Percentiles rank a stretch among this genome's conserved stretches.
These are phyloP conservation scores for Penicillium tannophilum DNA, from an alignment of 495 filamentous ascomycete species.

Conservation along the genomic window DNA sequence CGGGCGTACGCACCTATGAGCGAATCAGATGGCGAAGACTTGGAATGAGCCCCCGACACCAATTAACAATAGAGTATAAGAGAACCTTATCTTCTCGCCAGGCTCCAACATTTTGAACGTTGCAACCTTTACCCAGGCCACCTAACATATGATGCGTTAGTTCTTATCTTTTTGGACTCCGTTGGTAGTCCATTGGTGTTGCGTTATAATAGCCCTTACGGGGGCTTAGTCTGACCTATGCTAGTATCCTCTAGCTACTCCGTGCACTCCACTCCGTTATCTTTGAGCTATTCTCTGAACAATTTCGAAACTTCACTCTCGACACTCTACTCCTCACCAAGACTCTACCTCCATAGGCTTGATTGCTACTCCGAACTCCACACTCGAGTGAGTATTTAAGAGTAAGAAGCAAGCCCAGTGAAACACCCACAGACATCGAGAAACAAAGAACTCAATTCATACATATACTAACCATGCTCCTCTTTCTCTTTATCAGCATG, in stretches of 20 bases:
- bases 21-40: no score
- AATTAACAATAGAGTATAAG: no score
- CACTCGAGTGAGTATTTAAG: not conserved
- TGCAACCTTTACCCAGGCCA: not conserved
- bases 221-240: not conserved
- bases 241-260: not conserved
- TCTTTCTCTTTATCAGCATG: conserved; percentile 8
- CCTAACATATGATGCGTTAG: not conserved
- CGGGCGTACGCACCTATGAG: no score
- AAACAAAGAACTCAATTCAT: no score
- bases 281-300: no score
- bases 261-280: not conserved
- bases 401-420: not conserved
- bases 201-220: not conserved
- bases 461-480: not conserved
- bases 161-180: not conserved
- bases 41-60: no score
- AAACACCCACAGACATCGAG: not conserved
- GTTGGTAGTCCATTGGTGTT: conserved; percentile 4
- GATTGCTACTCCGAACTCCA: not conserved
- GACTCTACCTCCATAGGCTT: not conserved
- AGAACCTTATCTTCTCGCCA: not conserved
- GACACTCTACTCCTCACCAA: no score
- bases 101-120: not conserved
- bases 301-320: no score